Evolutionary conservation across 2,329 filamentous ascomycete genomes (phyloP), one percentile per base, ranked within the genome.

Genomic region (Penicillium decumbens): DNA sequence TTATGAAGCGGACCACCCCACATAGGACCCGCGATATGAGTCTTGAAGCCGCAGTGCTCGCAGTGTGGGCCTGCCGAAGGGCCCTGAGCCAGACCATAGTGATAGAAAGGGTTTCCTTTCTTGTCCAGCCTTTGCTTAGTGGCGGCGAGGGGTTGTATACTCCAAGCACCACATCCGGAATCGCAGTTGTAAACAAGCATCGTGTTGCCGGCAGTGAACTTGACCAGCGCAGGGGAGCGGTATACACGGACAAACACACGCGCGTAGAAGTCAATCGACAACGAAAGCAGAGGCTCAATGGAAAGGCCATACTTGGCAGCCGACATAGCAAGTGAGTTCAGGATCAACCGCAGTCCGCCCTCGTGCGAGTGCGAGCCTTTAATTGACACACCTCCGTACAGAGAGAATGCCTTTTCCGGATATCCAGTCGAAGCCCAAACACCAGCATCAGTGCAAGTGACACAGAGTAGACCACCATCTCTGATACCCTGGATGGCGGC

Each of bases 361-460:
- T 98, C 93, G 61, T 98, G 93, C 23, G 87, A 92, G 64, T 89
- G 85, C 43, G 81, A 77, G 0, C 90, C 91, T 72, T 95, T 95
- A 52, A 92, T 74, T 0, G 93, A 89, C 13, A 91, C 75, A 29
- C 93, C 93, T 3, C 93, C 93, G 64, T 98, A 98, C n/a, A 95
- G 77, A 1, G 92, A 85, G 68, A 85, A 98, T 3, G 89, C 83
- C 75, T 98, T 98, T 69, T 98, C 93, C 1, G 88, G 84, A 65
- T 97, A 98, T 48, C 91, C 89, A 59, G 89, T 88, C 0, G 92
- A 95, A 1, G 92, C 92, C 80, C 91, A 98, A 2, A 98, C 89
- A 8, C 88, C 90, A 8, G 92, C 91, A 69, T 98, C 93, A 0
- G 93, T 98, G 71, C 93, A 98, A 1, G 93, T 98, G 4, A 98